A percentile compares a stretch with the other conserved stretches of the same genome.
phyloP scores from a whole-genome alignment of 768 basidiomycete genomes.

The Cytidiella melzeri region DNA sequence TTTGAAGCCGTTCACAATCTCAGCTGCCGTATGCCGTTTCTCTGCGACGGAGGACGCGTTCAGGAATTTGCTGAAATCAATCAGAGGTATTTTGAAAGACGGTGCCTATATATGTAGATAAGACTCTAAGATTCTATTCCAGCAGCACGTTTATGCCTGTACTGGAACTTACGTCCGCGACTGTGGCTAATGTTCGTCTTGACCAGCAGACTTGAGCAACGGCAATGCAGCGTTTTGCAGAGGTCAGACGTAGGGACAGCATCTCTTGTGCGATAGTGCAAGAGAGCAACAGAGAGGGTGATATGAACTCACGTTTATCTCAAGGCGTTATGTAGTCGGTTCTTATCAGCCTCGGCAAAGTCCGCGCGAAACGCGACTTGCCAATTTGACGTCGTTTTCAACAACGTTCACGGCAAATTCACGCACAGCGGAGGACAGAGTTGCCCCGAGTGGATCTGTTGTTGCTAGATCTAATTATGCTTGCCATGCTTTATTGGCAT shows the following conservation, averaged over 20 bases:
- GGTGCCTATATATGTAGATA: background rate
- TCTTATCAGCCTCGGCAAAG: too few species aligned
- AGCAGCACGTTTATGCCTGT: too few species aligned
- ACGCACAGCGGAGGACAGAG: too few species aligned
- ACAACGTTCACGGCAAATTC: too few species aligned
- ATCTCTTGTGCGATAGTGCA: background rate
- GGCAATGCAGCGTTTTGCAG: background rate
- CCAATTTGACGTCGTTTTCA: too few species aligned
- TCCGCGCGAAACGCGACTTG: too few species aligned
- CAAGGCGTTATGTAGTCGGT: too few species aligned
- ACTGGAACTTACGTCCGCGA: conserved; percentile 7
- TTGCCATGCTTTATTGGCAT: too few species aligned
- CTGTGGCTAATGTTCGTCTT: conserved; percentile 6
- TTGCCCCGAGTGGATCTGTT: too few species aligned
- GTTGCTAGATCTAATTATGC: too few species aligned
- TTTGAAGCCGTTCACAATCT: conserved; percentile 74
- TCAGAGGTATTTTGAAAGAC: conserved; percentile 52
- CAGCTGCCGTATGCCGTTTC: conserved; percentile 55
- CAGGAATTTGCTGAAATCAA: conserved; percentile 71
- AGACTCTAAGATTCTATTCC: background rate
- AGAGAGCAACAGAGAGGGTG: background rate
- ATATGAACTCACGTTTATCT: background rate
- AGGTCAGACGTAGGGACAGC: background rate
- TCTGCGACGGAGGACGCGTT: conserved; percentile 42
- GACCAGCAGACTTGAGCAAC: background rate